A percentile compares a stretch with the other conserved stretches of the same genome.
These are phyloP conservation scores for Barnettozyma populi DNA, from an alignment of 805 yeast genomes.

Conservation along the genomic window DNA sequence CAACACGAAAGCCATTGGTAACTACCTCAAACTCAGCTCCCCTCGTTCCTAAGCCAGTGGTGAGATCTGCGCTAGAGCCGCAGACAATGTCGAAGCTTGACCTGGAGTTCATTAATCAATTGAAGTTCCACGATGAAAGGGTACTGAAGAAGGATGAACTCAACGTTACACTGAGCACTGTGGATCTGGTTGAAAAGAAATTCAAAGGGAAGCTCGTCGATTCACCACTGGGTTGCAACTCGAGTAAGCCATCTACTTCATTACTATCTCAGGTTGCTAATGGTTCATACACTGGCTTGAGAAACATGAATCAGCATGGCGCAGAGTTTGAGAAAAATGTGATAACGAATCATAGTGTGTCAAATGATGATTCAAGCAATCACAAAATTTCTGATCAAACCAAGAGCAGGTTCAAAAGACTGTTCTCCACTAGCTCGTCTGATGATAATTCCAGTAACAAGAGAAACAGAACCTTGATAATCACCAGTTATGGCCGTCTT, in stretches of 20 bases:
- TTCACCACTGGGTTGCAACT: conserved; percentile 45
- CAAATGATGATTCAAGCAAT: conserved; percentile 15
- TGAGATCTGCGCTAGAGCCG: conserved; percentile 5
- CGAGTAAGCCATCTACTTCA: conserved; percentile 33
- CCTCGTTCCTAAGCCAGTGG: neutral
- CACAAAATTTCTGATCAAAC: conserved; percentile 13
- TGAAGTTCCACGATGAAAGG: conserved; percentile 54
- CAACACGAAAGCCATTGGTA: neutral
- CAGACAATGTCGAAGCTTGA: conserved; percentile 51
- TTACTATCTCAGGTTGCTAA: conserved; percentile 40
- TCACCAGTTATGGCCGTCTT: conserved; percentile 61
- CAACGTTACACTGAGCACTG: conserved; percentile 37
- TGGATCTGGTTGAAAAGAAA: conserved; percentile 50
- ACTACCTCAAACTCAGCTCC: neutral
- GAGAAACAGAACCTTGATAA: conserved; percentile 44
- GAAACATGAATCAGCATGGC: conserved; percentile 28
- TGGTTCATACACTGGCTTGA: conserved; percentile 37
- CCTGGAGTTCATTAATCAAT: conserved; percentile 50
- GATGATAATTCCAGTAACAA: conserved; percentile 29
- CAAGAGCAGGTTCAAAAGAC: conserved; percentile 20
- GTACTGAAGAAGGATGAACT: conserved; percentile 53
- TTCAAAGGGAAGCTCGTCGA: conserved; percentile 53
- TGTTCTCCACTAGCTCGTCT: conserved; percentile 15
- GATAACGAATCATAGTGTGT: conserved; percentile 17
- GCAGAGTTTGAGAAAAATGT: conserved; percentile 28